Percentiles rank a stretch among this genome's conserved stretches.
Evolutionary conservation across 768 basidiomycete genomes (phyloP).

Genomic region (Kwoniella bestiolae): DNA sequence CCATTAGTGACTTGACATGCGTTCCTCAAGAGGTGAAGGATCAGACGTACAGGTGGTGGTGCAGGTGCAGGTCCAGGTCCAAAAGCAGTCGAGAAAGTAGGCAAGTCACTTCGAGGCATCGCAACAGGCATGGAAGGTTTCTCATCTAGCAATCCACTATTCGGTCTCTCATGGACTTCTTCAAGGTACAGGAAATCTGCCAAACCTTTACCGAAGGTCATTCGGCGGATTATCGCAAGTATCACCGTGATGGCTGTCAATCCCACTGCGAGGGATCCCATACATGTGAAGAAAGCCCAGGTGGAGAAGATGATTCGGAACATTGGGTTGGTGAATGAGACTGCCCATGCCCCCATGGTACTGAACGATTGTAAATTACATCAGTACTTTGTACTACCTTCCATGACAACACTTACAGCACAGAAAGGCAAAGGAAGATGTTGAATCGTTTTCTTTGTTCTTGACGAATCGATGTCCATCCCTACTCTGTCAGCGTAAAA

Average conservation of each 20-base stretch:
- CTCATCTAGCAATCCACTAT: constrained; percentile 4
- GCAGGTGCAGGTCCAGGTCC: constrained; percentile 15
- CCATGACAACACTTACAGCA: not conserved
- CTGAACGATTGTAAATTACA: not conserved
- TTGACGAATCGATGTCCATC: constrained; percentile 7
- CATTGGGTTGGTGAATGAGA: constrained; percentile 11
- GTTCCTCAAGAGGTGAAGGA: too few species aligned
- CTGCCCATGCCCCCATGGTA: constrained; percentile 17
- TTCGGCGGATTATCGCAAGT: constrained; percentile 10
- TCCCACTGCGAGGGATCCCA: constrained; percentile 7
- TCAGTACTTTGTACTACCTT: not conserved
- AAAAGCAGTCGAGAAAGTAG: constrained; percentile 12
- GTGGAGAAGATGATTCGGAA: constrained; percentile 18
- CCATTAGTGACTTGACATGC: not conserved
- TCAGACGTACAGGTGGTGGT: constrained; percentile 2
- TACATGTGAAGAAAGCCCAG: constrained; percentile 22
- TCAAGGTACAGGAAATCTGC: constrained; percentile 14
- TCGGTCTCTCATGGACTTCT: constrained; percentile 14
- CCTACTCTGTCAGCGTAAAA: not conserved
- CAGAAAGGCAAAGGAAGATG: constrained; percentile 1
- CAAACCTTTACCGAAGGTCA: constrained; percentile 21
- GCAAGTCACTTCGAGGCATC: not conserved
- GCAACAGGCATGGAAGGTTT: not conserved
- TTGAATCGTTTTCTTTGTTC: constrained; percentile 13
- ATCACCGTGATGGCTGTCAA: constrained; percentile 12